Evolutionary conservation across 331 rosid species (phyloP).

Genomic region (Malus hybrid): DNA sequence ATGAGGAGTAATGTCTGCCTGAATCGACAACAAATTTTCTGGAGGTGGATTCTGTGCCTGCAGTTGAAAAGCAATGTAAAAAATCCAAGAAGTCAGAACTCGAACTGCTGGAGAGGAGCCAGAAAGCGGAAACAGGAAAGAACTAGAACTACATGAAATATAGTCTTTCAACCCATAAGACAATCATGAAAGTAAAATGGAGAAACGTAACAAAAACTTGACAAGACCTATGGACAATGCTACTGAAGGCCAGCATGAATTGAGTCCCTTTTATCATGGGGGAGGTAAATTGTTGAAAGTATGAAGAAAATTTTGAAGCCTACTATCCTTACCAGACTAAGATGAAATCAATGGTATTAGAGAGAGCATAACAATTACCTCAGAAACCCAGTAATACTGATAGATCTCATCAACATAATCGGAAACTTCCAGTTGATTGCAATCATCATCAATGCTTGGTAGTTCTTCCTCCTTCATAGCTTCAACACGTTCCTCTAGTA

Average conservation of each 20-base stretch:
- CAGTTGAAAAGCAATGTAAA: background rate
- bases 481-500: slow-evolving; percentile 44
- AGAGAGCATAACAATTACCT: slow-evolving; percentile 36
- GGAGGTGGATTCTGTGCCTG: slow-evolving; percentile 54
- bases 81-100: background rate
- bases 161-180: too few species aligned
- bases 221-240: too few species aligned
- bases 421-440: slow-evolving; percentile 82
- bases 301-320: background rate
- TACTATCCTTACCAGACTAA: background rate
- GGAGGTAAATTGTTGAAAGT: too few species aligned
- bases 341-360: background rate
- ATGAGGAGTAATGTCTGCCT: slow-evolving; percentile 58
- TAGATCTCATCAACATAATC: slow-evolving; percentile 80
- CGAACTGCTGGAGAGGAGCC: too few species aligned
- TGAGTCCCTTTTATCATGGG: too few species aligned
- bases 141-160: background rate
- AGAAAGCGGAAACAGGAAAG: too few species aligned
- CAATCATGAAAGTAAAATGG: too few species aligned
- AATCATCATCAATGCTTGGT: slow-evolving; percentile 59
- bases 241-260: too few species aligned
- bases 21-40: slow-evolving; percentile 59
- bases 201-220: too few species aligned
- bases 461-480: slow-evolving; percentile 39
- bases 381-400: slow-evolving; percentile 72